phyloP scores from a whole-genome alignment of 2,329 filamentous ascomycete species.

The Tolypocladium endophyticum region DNA sequence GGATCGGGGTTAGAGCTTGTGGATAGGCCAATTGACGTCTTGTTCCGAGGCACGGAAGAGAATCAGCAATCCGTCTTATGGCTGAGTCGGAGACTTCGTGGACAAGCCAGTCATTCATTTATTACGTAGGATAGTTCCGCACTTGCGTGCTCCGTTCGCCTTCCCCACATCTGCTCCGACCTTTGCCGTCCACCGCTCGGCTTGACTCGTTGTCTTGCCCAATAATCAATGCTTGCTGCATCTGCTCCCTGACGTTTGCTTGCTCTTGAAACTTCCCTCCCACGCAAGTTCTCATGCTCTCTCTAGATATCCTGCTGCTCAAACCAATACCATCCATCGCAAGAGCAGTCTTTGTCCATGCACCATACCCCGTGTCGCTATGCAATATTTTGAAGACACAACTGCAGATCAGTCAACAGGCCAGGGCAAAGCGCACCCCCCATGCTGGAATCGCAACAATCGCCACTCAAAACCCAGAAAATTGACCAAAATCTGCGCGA shows the following conservation, averaged over 20 bases:
- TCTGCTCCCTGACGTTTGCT: neutral
- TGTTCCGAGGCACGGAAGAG: neutral
- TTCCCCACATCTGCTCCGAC: neutral
- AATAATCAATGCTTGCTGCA: neutral
- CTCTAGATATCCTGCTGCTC: neutral
- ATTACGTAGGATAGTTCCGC: neutral
- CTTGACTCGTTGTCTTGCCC: neutral
- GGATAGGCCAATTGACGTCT: neutral
- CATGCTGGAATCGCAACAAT: neutral
- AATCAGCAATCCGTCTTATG: neutral
- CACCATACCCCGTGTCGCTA: neutral
- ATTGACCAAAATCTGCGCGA: neutral
- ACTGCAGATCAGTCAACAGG: neutral
- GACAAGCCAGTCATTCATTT: neutral
- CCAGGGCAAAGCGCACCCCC: neutral
- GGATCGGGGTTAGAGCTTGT: neutral
- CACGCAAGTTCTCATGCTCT: neutral
- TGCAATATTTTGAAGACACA: neutral
- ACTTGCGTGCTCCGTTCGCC: too few species aligned
- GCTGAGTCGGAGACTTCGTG: neutral
- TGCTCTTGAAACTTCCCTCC: neutral
- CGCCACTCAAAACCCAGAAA: neutral
- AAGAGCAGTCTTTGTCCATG: neutral
- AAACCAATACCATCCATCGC: neutral
- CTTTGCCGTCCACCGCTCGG: neutral